Percentiles rank a stretch among this genome's conserved stretches.
These are phyloP conservation scores for Termitomyces sp. DNA, from an alignment of 768 basidiomycete genomes.

Conservation along the genomic window DNA sequence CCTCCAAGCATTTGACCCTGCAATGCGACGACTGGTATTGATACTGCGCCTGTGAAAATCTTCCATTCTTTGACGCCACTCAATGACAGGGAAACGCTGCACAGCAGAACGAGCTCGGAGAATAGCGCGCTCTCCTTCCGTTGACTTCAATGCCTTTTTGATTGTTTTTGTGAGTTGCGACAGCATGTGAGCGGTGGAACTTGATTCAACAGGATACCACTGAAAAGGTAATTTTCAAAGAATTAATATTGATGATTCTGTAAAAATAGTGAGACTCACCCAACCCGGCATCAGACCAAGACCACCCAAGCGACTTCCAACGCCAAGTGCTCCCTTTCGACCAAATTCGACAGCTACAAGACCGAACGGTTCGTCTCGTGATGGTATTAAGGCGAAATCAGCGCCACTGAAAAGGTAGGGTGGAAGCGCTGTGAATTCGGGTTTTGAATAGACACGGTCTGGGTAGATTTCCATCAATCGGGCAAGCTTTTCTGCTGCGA, in stretches of 20 bases:
- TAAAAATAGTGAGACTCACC: constrained; percentile 43
- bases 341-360: constrained; percentile 96
- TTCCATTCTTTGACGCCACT: constrained; percentile 95
- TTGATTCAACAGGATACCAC: constrained; percentile 98
- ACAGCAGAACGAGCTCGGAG: constrained; percentile 90
- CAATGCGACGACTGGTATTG: constrained; percentile 55
- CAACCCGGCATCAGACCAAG: constrained; percentile 97
- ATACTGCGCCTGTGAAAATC: constrained; percentile 92
- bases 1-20: constrained; percentile 74
- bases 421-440: constrained; percentile 91
- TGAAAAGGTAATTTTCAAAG: background rate
- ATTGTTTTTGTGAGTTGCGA: constrained; percentile 93
- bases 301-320: constrained; percentile 90
- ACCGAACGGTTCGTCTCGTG: constrained; percentile 95
- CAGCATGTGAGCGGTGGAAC: constrained; percentile 87
- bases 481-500: constrained; percentile 90
- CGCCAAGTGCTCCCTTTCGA: constrained; percentile 92
- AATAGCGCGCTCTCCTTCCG: constrained; percentile 86
- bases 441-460: constrained; percentile 91
- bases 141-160: constrained; percentile 89
- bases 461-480: constrained; percentile 95
- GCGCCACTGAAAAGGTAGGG: constrained; percentile 93
- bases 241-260: constrained; percentile 1
- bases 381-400: constrained; percentile 93
- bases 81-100: constrained; percentile 95